Conservation (phyloP, 1,139 yeast species). For the Lodderomyces pseudojiufengensis region DNA sequence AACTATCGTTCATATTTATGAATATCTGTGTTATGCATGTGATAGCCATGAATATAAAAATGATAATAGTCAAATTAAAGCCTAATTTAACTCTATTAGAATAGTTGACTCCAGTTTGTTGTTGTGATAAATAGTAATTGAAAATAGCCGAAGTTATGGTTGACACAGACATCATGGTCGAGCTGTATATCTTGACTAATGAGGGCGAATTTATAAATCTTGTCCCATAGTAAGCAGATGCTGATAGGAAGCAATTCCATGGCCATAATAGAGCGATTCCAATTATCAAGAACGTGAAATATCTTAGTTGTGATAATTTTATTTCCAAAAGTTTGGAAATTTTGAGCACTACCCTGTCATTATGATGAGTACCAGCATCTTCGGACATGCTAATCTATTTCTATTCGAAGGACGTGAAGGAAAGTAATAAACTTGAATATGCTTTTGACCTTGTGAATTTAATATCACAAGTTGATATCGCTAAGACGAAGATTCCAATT, state of each 20-base stretch:
- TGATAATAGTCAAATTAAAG: conserved; percentile 50
- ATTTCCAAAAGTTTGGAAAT: conserved; percentile 16
- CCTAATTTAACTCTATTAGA: conserved; percentile 57
- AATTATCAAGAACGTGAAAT: conserved; percentile 60
- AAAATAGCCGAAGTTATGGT: conserved; percentile 65
- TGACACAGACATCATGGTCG: conserved; percentile 87
- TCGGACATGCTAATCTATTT: too few species aligned
- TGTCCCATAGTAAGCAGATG: conserved; percentile 74
- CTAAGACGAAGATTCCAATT: too few species aligned
- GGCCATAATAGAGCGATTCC: conserved; percentile 91
- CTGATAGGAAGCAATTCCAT: conserved; percentile 89
- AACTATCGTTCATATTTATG: conserved; percentile 34
- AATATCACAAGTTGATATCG: too few species aligned
- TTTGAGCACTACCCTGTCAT: conserved; percentile 28
- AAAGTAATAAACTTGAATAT: too few species aligned
- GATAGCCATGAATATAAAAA: conserved; percentile 52
- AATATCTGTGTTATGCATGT: conserved; percentile 45
- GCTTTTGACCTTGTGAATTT: too few species aligned
- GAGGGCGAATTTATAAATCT: conserved; percentile 53
- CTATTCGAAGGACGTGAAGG: too few species aligned
- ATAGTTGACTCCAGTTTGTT: conserved; percentile 65
- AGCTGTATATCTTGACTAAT: conserved; percentile 62
- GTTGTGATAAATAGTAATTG: conserved; percentile 64
- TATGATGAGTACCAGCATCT: background rate
- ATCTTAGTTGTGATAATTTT: conserved; percentile 43